Evolutionary conservation across 2,329 filamentous ascomycete species (phyloP).

Genomic region (Fusarium denticulatum): DNA sequence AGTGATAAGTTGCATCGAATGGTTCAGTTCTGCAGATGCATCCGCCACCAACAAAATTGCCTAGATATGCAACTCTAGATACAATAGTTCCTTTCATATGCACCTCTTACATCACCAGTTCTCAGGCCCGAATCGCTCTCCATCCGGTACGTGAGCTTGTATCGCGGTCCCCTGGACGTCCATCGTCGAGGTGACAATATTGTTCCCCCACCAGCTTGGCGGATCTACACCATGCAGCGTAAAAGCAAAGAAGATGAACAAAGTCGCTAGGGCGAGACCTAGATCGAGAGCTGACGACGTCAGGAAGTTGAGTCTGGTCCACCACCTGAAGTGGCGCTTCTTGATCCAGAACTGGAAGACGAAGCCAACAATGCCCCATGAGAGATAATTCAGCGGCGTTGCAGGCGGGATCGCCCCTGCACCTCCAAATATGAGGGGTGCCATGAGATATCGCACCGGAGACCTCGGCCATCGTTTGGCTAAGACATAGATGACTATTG

Average conservation of each 20-base stretch:
- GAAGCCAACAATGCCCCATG: slow-evolving; percentile 77
- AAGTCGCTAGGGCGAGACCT: slow-evolving; percentile 72
- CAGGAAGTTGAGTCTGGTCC: slow-evolving; percentile 78
- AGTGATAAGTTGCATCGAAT: not conserved
- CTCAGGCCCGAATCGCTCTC: slow-evolving; percentile 69
- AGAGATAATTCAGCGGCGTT: slow-evolving; percentile 77
- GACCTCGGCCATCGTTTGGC: slow-evolving; percentile 63
- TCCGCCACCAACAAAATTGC: slow-evolving; percentile 11
- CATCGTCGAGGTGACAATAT: slow-evolving; percentile 67
- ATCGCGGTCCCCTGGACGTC: slow-evolving; percentile 69
- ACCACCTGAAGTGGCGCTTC: slow-evolving; percentile 73
- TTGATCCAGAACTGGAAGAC: slow-evolving; percentile 76
- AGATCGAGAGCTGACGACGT: slow-evolving; percentile 76
- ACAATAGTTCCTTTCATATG: not conserved
- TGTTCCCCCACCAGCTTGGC: slow-evolving; percentile 77
- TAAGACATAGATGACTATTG: slow-evolving; percentile 62
- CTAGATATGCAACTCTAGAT: not conserved
- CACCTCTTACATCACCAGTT: slow-evolving; percentile 54
- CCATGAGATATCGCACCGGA: slow-evolving; percentile 63
- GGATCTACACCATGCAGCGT: slow-evolving; percentile 69
- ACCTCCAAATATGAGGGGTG: slow-evolving; percentile 71
- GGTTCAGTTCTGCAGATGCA: not conserved
- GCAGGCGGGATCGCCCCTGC: slow-evolving; percentile 69
- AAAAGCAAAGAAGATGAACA: slow-evolving; percentile 77
- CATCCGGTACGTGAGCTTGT: slow-evolving; percentile 61